These are phyloP conservation scores for Somion occarium DNA, from an alignment of 1,284 basidiomycete species.

Conservation along the genomic window DNA sequence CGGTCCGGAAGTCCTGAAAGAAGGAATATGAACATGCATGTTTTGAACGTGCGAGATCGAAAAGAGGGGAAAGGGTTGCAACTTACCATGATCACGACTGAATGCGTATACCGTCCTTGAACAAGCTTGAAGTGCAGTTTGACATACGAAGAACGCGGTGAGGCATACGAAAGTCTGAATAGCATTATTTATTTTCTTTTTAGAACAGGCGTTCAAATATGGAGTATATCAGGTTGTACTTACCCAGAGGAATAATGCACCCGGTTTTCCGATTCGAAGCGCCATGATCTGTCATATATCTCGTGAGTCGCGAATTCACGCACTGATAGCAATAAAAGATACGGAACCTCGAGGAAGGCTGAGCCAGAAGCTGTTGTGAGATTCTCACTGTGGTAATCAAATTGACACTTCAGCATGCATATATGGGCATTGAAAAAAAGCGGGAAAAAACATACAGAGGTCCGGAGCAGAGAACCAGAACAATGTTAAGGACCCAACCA, in stretches of 20 bases:
- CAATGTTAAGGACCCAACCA: conserved; percentile 84
- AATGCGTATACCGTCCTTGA: conserved; percentile 89
- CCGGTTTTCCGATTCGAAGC: conserved; percentile 65
- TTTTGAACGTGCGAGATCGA: not conserved
- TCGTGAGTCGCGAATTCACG: not conserved
- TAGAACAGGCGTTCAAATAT: too few species aligned
- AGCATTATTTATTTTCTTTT: not conserved
- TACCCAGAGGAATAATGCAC: conserved; percentile 76
- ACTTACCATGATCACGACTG: conserved; percentile 72
- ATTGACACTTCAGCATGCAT: conserved; percentile 4
- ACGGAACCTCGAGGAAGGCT: conserved; percentile 60
- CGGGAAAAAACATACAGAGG: conserved; percentile 40
- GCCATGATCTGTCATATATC: conserved; percentile 56
- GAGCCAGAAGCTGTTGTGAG: conserved; percentile 64
- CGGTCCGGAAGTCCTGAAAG: conserved; percentile 73
- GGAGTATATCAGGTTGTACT: too few species aligned
- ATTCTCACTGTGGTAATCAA: conserved; percentile 45
- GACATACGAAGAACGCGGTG: conserved; percentile 81
- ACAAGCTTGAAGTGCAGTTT: conserved; percentile 79
- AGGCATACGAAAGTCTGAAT: conserved; percentile 65
- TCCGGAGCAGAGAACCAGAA: conserved; percentile 79
- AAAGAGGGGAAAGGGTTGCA: conserved; percentile 14
- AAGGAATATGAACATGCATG: not conserved
- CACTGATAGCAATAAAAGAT: too few species aligned
- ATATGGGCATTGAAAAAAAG: not conserved